Conservation (phyloP, 2,329 filamentous ascomycete genomes). For the Neopestalotiopsis sp. region DNA sequence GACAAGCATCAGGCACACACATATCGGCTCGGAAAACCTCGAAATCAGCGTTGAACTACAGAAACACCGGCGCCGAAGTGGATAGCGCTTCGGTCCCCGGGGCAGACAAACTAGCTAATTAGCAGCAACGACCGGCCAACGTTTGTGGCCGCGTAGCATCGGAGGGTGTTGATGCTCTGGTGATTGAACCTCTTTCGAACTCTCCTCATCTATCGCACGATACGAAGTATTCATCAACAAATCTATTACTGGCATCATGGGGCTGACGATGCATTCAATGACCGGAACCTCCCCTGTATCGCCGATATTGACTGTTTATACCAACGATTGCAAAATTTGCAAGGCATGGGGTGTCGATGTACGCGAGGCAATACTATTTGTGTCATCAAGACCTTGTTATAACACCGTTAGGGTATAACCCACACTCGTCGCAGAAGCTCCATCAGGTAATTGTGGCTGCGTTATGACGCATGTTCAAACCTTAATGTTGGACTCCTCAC, state of each 20-base stretch:
- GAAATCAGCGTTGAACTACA: background rate
- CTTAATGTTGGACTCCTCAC: background rate
- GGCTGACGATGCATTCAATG: background rate
- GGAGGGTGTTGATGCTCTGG: background rate
- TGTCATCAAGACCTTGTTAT: conserved; percentile 1
- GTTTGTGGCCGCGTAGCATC: background rate
- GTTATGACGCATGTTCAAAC: conserved; percentile 7
- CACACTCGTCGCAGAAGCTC: background rate
- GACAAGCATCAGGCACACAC: background rate
- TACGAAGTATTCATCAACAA: background rate
- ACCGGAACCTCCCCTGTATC: background rate
- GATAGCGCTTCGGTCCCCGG: background rate
- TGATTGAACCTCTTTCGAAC: background rate
- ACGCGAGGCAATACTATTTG: background rate
- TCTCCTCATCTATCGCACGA: background rate
- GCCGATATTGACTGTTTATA: background rate
- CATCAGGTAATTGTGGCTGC: conserved; percentile 8
- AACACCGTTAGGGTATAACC: background rate
- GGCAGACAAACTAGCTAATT: background rate
- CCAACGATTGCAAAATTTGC: background rate
- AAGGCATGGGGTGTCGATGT: background rate
- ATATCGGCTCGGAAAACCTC: background rate
- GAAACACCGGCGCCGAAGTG: background rate
- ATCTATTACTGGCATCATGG: background rate
- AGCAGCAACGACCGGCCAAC: background rate